Conservation (phyloP, 345 rosid genomes). For the Combretum micranthum region DNA sequence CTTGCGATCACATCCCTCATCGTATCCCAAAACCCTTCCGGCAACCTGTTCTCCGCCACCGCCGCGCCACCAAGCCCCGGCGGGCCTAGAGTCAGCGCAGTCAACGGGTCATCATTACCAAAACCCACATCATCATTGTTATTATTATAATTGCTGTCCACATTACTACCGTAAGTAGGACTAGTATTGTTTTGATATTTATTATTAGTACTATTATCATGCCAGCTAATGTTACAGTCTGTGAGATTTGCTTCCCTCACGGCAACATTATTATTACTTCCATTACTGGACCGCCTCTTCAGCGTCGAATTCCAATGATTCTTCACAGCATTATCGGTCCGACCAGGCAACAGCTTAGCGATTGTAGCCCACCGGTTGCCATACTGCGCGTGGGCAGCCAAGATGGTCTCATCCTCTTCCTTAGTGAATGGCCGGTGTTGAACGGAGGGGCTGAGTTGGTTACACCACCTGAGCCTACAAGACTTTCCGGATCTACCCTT, state of each 20-base stretch:
- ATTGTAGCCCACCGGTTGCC: constrained; percentile 98
- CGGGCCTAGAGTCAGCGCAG: constrained; percentile 64
- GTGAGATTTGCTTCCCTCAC: too few species aligned
- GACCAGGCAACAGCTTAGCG: constrained; percentile 80
- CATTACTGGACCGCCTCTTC: constrained; percentile 43
- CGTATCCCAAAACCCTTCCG: constrained; percentile 56
- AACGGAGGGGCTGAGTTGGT: constrained; percentile 75
- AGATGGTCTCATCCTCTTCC: constrained; percentile 73
- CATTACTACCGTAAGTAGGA: constrained; percentile 26
- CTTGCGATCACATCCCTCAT: constrained; percentile 62
- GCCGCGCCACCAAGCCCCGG: constrained; percentile 46
- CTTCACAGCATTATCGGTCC: constrained; percentile 90
- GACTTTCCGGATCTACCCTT: constrained; percentile 58
- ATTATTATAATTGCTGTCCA: constrained; percentile 6
- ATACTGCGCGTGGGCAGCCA: constrained; percentile 71
- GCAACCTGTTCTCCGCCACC: constrained; percentile 20
- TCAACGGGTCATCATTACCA: constrained; percentile 43
- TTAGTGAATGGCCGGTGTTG: constrained; percentile 73
- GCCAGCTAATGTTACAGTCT: too few species aligned
- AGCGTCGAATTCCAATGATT: constrained; percentile 97
- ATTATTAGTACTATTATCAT: too few species aligned
- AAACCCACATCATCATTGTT: background rate
- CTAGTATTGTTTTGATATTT: constrained; percentile 4
- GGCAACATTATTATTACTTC: too few species aligned
- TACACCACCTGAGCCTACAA: constrained; percentile 51